Evolutionary conservation across 495 filamentous ascomycete genomes (phyloP), one percentile per base, ranked within the genome.

Genomic region (Chlorociboria aeruginascens): DNA sequence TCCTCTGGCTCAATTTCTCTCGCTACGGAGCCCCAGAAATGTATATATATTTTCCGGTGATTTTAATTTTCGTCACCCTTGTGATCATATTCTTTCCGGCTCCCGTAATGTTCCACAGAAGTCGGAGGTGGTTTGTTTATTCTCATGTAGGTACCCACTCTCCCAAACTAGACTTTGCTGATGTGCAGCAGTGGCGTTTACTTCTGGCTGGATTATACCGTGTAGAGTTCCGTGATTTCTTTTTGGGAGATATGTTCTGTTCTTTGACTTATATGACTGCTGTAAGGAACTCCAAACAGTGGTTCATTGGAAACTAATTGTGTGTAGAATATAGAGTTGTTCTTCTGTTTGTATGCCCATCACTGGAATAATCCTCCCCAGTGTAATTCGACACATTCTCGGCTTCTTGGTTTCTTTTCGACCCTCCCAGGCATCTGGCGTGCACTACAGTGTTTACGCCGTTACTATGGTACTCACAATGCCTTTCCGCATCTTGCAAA

Each of bases 171-270:
- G 17, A 42, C 36, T 34, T 38, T 4, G 31, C 49, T 56, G 34
- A 56, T 28, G 7, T 12, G 13, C 3, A 14, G 7, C 31, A 95
- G 87, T 93, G 81, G 70, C 83, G 92, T 50, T 67, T 97, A 25
- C 66, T 93, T 40, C 71, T 87, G 16, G 84, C 92, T 13, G 92
- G 92, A 11, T 56, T 92, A 9, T 95, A 89, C 62, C 88, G 85
- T 8, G 92, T 98, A 14, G 92, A 96, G 61, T 98, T 97, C 59
- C 78, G 88, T 49, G 92, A 98, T 61, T 97, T 98, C 67, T 98
- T 95, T 63, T 72, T 97, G 0, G 92, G 92, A 12, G 92, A 98
- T 60, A 96, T 97, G 74, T 94, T 86, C 59, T 97, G 92, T 61
- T 97, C 92, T 6, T 75, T 89, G 44, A 92, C 88, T 7, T 97